These are phyloP conservation scores for Colletotrichum viniferum DNA, from an alignment of 2,329 filamentous ascomycete genomes.

Conservation along the genomic window DNA sequence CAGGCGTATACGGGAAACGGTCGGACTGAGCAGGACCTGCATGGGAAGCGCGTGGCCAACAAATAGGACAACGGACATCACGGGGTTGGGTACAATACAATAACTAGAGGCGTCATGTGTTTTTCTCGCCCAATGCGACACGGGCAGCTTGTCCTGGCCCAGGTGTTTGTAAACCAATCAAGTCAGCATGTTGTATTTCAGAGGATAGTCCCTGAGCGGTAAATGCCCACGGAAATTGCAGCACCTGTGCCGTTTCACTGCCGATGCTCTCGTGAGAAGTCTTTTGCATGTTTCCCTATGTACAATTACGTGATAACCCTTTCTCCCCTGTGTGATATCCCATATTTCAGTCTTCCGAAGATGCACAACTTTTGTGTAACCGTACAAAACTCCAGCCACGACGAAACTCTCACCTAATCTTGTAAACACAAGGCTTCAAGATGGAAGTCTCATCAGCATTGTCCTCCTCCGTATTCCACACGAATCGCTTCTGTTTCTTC, in stretches of 20 bases:
- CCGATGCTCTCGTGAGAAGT: neutral
- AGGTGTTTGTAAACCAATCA: neutral
- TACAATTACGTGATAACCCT: neutral
- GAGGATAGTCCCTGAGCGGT: neutral
- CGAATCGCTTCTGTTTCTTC: conserved; percentile 58
- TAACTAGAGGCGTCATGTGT: conserved; percentile 2
- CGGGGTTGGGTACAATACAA: neutral
- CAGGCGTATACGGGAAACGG: neutral
- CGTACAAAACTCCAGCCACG: neutral
- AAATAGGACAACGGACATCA: neutral
- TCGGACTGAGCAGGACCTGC: neutral
- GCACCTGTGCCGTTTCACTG: neutral
- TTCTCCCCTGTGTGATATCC: neutral
- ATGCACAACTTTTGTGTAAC: neutral
- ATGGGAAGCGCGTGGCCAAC: neutral
- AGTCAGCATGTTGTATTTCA: neutral
- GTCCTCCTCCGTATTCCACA: conserved; percentile 59
- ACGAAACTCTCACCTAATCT: conserved; percentile 66
- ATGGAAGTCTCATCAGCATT: conserved; percentile 67
- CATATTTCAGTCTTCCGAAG: neutral
- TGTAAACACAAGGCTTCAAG: conserved; percentile 96
- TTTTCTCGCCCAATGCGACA: neutral
- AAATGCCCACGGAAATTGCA: neutral
- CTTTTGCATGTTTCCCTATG: neutral
- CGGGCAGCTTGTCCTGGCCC: neutral